Evolutionary conservation across 108 stramenopile species (phyloP), one percentile per base, ranked within the genome.

Genomic region (Cyclostephanos tholiformis): DNA sequence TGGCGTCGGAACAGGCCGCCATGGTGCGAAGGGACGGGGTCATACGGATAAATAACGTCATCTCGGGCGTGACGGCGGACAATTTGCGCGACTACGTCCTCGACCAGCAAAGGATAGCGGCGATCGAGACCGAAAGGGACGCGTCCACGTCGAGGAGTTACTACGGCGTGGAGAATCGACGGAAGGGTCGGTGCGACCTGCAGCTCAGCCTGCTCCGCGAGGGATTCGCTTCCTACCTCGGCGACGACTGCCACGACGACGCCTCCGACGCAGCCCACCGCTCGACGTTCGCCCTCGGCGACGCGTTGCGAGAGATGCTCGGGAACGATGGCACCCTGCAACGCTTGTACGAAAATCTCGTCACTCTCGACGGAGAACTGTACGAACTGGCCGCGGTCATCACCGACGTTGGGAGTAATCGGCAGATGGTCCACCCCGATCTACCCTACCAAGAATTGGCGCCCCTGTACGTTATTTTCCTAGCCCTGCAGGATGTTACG

Each of bases 401-500:
- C 27, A 85, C 87, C 17, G 53, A 85, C 59, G 75, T 75, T 26
- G 87, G 87, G 36, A 63, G 67, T 50, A 16, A 70, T 50, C 66
- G 86, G 50, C 87, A 88, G 73, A 66, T 43, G 27, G 71, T 88
- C 32, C 87, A 88, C 76, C 87, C 87, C 13, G 87, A 88, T 63
- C 46, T 84, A 1, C 83, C 83, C 36, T 84, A 56, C 63, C 68
- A 70, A 62, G 29, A 67, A 2, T n/a, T 63, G 17, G 82, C 82
- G 17, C 87, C 87, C 5, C 27, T 88, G n/a, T 88, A 82, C 48
- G 83, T 84, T 3, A 56, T 85, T 30, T 88, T 88, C 65, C 44
- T 83, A 10, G 87, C 87, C 7, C 38, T 88, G 23, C 87, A 88
- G 52, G 87, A 88, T 72, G 76, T 85, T 27, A 85, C 80, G 20